Percentiles rank a stretch among this genome's conserved stretches.
Evolutionary conservation across 441 rosid genomes (phyloP).

Genomic region (California macrophylla): DNA sequence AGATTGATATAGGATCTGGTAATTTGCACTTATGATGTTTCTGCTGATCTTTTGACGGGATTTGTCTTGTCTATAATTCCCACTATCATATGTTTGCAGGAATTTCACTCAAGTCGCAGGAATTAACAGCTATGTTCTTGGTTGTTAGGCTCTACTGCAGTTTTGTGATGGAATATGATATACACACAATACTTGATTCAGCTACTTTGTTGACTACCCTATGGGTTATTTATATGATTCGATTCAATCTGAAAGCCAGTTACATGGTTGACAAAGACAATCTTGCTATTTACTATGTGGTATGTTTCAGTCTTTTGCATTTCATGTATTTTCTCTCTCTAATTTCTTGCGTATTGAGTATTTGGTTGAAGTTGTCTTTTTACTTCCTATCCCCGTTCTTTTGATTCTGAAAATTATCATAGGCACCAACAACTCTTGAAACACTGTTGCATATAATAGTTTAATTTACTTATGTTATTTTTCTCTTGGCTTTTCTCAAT

Average conservation of each 20-base stretch:
- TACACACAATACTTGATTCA: slow-evolving; percentile 83
- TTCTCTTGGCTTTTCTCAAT: no score
- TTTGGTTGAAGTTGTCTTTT: not conserved
- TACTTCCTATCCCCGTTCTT: not conserved
- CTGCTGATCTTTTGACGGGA: not conserved
- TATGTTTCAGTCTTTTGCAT: not conserved
- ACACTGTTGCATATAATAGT: not conserved
- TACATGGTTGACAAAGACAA: slow-evolving; percentile 96
- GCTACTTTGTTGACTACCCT: slow-evolving; percentile 88
- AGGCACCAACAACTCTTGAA: not conserved
- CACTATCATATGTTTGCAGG: slow-evolving; percentile 50
- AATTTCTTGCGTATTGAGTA: not conserved
- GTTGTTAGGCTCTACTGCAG: slow-evolving; percentile 89
- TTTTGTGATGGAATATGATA: slow-evolving; percentile 96
- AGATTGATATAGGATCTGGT: not conserved
- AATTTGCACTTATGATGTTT: not conserved
- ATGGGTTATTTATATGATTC: slow-evolving; percentile 96
- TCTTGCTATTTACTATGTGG: slow-evolving; percentile 84
- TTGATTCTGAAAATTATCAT: not conserved
- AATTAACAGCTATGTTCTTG: slow-evolving; percentile 82
- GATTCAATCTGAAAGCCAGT: slow-evolving; percentile 75
- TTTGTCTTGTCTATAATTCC: not conserved
- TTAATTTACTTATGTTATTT: not conserved
- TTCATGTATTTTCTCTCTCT: slow-evolving; percentile 22
- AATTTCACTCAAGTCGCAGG: slow-evolving; percentile 85